phyloP scores from a whole-genome alignment of 2,329 filamentous ascomycete species.

The Tolypocladium tropicale region DNA sequence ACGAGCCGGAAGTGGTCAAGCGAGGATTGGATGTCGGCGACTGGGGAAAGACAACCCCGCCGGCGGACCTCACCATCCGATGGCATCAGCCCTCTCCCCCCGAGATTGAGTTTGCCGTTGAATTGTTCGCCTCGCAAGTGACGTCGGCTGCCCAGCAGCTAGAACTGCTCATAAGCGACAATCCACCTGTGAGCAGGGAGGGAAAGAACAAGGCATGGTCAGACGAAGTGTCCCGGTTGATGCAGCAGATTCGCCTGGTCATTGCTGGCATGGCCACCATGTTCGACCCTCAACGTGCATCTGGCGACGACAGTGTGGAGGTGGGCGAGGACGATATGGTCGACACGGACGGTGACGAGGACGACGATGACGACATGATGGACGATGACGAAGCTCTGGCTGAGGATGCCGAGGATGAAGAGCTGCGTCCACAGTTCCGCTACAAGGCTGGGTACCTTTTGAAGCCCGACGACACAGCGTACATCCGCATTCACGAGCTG shows the following conservation, averaged over 20 bases:
- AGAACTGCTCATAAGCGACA: slow-evolving; percentile 67
- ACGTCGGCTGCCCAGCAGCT: slow-evolving; percentile 66
- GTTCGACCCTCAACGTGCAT: slow-evolving; percentile 70
- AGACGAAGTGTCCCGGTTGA: slow-evolving; percentile 83
- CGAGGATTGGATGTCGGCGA: slow-evolving; percentile 65
- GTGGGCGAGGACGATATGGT: slow-evolving; percentile 39
- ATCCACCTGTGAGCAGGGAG: slow-evolving; percentile 75
- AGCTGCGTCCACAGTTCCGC: slow-evolving; percentile 74
- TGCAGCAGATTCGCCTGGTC: slow-evolving; percentile 80
- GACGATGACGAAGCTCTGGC: slow-evolving; percentile 41
- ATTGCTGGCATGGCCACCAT: slow-evolving; percentile 82
- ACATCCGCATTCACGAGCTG: slow-evolving; percentile 67
- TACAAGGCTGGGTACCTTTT: slow-evolving; percentile 85
- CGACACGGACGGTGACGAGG: slow-evolving; percentile 44
- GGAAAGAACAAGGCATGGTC: slow-evolving; percentile 99
- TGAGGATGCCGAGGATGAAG: slow-evolving; percentile 66
- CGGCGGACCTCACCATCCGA: slow-evolving; percentile 68
- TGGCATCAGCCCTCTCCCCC: slow-evolving; percentile 80
- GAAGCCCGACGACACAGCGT: slow-evolving; percentile 42
- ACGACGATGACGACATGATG: slow-evolving; percentile 39
- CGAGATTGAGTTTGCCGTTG: slow-evolving; percentile 81
- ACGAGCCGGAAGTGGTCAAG: slow-evolving; percentile 65
- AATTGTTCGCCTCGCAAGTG: slow-evolving; percentile 78
- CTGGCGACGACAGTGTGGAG: slow-evolving; percentile 35
- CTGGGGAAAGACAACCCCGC: slow-evolving; percentile 73